phyloP scores from a whole-genome alignment of 106 monocot species.

The Hemerocallis citrina region DNA sequence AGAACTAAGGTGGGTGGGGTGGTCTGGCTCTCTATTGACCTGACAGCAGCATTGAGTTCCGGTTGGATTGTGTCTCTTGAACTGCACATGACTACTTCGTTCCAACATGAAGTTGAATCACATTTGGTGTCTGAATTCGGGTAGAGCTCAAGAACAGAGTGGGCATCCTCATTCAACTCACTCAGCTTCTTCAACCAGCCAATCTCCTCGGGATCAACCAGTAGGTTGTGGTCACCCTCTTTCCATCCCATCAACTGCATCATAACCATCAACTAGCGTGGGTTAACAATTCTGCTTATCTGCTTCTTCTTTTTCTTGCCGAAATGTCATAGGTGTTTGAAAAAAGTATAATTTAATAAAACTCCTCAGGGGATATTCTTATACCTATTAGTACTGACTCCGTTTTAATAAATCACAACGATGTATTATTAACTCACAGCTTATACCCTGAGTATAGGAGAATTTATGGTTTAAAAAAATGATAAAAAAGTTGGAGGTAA shows the following conservation, averaged over 20 bases:
- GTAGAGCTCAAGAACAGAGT: conserved; percentile 58
- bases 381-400: too few species aligned
- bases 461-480: too few species aligned
- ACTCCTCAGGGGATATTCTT: too few species aligned
- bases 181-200: conserved; percentile 37
- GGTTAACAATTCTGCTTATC: too few species aligned
- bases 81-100: conserved; percentile 32
- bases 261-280: neutral
- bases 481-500: too few species aligned
- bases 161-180: conserved; percentile 59
- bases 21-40: conserved; percentile 25
- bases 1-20: too few species aligned
- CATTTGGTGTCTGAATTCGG: neutral
- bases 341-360: too few species aligned
- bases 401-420: too few species aligned
- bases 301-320: too few species aligned
- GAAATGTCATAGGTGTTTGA: too few species aligned
- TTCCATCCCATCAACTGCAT: conserved; percentile 83
- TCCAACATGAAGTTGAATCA: conserved; percentile 33
- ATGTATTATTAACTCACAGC: too few species aligned
- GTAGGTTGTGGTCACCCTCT: conserved; percentile 44
- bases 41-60: conserved; percentile 35
- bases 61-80: conserved; percentile 30
- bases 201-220: conserved; percentile 53
- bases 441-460: too few species aligned